Evolutionary conservation across 129 eudicot genomes (phyloP), one percentile per base, ranked within the genome.

Genomic region (Tanacetum coccineum): DNA sequence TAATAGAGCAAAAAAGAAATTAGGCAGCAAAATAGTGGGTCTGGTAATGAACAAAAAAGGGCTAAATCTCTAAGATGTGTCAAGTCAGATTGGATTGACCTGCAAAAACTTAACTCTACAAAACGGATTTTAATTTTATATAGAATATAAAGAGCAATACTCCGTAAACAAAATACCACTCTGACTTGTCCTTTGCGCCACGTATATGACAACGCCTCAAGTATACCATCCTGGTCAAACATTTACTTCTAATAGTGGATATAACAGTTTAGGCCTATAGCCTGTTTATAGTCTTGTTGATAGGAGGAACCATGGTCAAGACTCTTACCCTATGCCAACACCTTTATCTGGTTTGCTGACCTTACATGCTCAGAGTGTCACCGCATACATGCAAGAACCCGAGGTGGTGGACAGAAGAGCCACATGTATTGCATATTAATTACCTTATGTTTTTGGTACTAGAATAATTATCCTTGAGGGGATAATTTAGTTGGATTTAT

Each of bases 401-500:
- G 64, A 36, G 40, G 12, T 28, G 47, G 42, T 28, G 10, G 68
- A 70, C 13, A 40, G 70, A 65, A 62, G 70, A 28, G 21, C n/a
- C 44, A 58, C 69, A 62, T 1, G 59, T n/a, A n/a, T 67, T 62
- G 67, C 81, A 0, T 68, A 78, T 50, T 72, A 69, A n/a, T n/a
- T n/a, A n/a, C n/a, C n/a, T 57, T 65, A 78, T 53, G 62, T 79
- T 17, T 79, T 76, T 76, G 72, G 18, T 0, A 74, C n/a, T n/a
- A n/a, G n/a, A n/a, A n/a, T n/a, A n/a, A n/a, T n/a, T n/a, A n/a
- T n/a, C n/a, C n/a, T n/a, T n/a, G n/a, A n/a, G n/a, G n/a, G n/a
- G n/a, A n/a, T n/a, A n/a, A n/a, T n/a, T n/a, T n/a, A n/a, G n/a
- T n/a, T n/a, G n/a, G n/a, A n/a, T n/a, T n/a, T n/a, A n/a, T n/a